Evolutionary conservation across 768 basidiomycete species (phyloP).

Genomic region (Boletus insuetus): DNA sequence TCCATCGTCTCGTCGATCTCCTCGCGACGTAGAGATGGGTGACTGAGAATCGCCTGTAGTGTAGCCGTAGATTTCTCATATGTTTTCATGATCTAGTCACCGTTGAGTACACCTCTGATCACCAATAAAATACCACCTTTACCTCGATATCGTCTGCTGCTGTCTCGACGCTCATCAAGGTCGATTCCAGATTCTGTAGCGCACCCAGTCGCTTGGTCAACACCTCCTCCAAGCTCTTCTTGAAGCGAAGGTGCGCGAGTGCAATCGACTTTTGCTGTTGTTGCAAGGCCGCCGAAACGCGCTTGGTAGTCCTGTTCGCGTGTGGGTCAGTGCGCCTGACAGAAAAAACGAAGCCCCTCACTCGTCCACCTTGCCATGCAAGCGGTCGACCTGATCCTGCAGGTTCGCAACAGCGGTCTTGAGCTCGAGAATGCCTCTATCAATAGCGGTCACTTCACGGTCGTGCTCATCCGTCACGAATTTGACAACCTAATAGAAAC

Average conservation of each 20-base stretch:
- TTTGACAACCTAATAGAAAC: conserved; percentile 66
- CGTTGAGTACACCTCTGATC: background rate
- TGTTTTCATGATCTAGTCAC: conserved; percentile 70
- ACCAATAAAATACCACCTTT: conserved; percentile 15
- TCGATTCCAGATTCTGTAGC: conserved; percentile 69
- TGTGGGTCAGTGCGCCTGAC: background rate
- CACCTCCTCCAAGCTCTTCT: conserved; percentile 78
- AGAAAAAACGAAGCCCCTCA: conserved; percentile 32
- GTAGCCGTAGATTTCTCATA: conserved; percentile 85
- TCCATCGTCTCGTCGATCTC: conserved; percentile 86
- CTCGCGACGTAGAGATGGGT: conserved; percentile 77
- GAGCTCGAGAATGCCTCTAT: conserved; percentile 79
- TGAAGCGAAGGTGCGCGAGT: conserved; percentile 71
- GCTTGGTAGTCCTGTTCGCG: conserved; percentile 55
- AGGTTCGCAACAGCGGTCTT: conserved; percentile 67
- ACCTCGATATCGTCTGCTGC: conserved; percentile 91
- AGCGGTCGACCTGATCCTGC: conserved; percentile 60
- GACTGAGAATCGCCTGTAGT: conserved; percentile 68
- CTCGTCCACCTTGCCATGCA: conserved; percentile 75
- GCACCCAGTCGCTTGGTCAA: conserved; percentile 72
- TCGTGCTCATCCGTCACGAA: conserved; percentile 47
- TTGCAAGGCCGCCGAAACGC: conserved; percentile 62
- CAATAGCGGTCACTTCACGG: conserved; percentile 67
- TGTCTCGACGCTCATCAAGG: conserved; percentile 78
- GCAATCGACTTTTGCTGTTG: conserved; percentile 74